Conservation (phyloP, 768 basidiomycete genomes). For the Leccinellum luteum region DNA sequence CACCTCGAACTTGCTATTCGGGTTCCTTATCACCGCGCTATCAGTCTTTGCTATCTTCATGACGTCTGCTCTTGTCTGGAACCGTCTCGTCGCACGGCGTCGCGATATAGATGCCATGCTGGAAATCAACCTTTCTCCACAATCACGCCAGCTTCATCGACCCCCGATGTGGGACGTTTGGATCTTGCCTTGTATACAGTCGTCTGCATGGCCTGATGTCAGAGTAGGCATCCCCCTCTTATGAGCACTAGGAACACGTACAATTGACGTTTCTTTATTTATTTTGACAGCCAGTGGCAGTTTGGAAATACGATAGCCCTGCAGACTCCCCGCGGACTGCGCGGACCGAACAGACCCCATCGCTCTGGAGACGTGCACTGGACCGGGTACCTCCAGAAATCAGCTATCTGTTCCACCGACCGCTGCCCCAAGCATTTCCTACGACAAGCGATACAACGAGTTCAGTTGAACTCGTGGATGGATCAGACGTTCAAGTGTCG, state of each 20-base stretch:
- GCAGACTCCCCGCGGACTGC: not conserved
- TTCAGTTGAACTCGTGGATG: constrained; percentile 8
- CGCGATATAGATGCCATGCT: constrained; percentile 25
- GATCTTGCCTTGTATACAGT: constrained; percentile 5
- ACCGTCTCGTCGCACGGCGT: constrained; percentile 31
- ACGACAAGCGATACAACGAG: not conserved
- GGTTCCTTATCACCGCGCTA: constrained; percentile 31
- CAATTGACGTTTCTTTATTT: not conserved
- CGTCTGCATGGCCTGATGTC: constrained; percentile 12
- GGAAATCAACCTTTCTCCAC: not conserved
- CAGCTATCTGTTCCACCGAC: constrained; percentile 26
- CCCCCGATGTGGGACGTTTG: constrained; percentile 27
- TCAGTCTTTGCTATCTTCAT: constrained; percentile 33
- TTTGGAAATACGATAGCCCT: constrained; percentile 1
- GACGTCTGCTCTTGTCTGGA: constrained; percentile 30
- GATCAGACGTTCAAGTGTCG: constrained; percentile 26
- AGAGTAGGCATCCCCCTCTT: constrained; percentile 23
- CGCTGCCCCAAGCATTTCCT: constrained; percentile 6
- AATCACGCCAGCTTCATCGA: constrained; percentile 5
- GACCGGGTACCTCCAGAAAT: constrained; percentile 25
- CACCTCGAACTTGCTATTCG: constrained; percentile 30
- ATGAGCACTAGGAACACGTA: constrained; percentile 6
- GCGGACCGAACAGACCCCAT: constrained; percentile 4
- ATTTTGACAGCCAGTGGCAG: constrained; percentile 25
- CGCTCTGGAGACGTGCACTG: constrained; percentile 24